Evolutionary conservation across 306 rosid genomes (phyloP).

Genomic region (Elaeagnus macrophylla): DNA sequence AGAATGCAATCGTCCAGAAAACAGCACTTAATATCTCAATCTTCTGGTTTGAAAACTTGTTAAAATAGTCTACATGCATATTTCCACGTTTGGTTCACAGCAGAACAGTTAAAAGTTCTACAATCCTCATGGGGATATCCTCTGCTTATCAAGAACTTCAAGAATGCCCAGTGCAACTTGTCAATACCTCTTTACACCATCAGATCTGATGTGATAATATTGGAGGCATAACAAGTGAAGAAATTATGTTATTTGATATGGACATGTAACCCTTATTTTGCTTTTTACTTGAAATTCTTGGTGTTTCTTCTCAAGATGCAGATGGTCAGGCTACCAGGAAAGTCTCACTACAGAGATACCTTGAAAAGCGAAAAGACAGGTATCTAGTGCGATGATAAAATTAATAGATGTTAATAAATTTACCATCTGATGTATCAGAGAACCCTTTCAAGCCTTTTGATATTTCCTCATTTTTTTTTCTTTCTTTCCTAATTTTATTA

Average conservation of each 20-base stretch:
- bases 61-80: not conserved
- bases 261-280: not conserved
- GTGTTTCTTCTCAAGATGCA: conserved; percentile 47
- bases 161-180: not conserved
- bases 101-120: not conserved
- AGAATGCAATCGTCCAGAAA: no score
- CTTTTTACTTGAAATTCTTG: conserved; percentile 9
- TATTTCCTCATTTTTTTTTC: not conserved
- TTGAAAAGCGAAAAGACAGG: conserved; percentile 93
- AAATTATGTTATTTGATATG: not conserved
- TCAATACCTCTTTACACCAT: not conserved
- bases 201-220: not conserved
- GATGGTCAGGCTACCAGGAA: conserved; percentile 83
- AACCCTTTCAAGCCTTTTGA: not conserved
- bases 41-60: not conserved
- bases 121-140: not conserved
- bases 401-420: conserved; percentile 8
- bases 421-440: conserved; percentile 3
- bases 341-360: conserved; percentile 77
- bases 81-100: not conserved
- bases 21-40: not conserved
- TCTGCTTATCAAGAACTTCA: not conserved
- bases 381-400: conserved; percentile 17
- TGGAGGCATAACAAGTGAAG: conserved; percentile 1
- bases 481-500: conserved; percentile 27